Conservation (phyloP, 2,329 filamentous ascomycete species). For the Nemania bipapillata region DNA sequence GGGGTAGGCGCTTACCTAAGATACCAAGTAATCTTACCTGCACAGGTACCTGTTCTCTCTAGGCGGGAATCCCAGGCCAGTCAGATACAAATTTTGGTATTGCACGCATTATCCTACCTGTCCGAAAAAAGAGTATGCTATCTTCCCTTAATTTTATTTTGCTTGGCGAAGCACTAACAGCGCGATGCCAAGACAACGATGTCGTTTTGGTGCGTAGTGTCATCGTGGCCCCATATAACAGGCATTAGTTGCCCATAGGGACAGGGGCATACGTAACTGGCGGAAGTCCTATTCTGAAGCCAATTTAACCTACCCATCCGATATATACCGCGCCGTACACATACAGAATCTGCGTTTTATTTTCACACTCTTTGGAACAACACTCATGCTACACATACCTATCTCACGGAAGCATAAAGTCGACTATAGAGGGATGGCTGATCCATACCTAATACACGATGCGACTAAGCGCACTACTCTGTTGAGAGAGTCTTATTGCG, state of each 20-base stretch:
- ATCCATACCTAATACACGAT: too few relatives aligned
- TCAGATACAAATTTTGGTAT: not conserved
- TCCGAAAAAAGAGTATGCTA: constrained; percentile 6
- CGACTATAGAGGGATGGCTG: too few relatives aligned
- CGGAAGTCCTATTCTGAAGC: not conserved
- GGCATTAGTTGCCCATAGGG: not conserved
- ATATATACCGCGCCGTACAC: too few relatives aligned
- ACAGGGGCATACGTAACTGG: not conserved
- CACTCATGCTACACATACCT: too few relatives aligned
- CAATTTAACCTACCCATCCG: not conserved
- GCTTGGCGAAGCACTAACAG: constrained; percentile 6
- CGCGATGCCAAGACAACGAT: constrained; percentile 19
- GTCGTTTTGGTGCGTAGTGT: constrained; percentile 19
- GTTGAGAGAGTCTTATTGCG: too few relatives aligned
- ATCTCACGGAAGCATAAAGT: too few relatives aligned
- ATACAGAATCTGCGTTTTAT: too few relatives aligned
- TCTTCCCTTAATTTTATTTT: constrained; percentile 22
- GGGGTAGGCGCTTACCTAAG: not conserved
- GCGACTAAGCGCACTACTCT: too few relatives aligned
- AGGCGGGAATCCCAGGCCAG: not conserved
- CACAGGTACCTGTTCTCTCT: not conserved
- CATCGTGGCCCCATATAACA: not conserved
- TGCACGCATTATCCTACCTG: not conserved
- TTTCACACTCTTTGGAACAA: too few relatives aligned
- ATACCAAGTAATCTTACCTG: not conserved